phyloP scores from a whole-genome alignment of 305 asterid genomes.

The Fraxinus floribunda region DNA sequence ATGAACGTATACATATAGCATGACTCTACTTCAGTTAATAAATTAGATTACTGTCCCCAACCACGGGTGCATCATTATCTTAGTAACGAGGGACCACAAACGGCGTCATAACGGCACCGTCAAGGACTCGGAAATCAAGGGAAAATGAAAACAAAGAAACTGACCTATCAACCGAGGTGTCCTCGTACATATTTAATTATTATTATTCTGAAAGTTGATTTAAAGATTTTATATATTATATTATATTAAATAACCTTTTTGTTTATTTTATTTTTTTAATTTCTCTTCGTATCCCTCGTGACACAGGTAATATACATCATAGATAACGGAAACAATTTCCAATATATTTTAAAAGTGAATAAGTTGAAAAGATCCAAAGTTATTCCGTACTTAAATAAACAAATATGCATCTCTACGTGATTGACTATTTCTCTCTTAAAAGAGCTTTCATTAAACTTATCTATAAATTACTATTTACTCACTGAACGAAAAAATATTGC shows the following conservation, averaged over 20 bases:
- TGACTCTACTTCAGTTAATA: not conserved
- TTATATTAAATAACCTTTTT: not conserved
- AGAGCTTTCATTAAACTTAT: not conserved
- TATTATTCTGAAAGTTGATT: not conserved
- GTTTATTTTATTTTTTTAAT: not conserved
- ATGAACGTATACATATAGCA: not conserved
- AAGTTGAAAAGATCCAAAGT: not conserved
- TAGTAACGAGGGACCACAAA: not conserved
- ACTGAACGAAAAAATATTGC: not conserved
- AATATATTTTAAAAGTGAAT: not conserved
- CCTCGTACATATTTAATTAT: not conserved
- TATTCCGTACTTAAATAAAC: not conserved
- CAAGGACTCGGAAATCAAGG: conserved; percentile 4
- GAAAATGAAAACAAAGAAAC: not conserved
- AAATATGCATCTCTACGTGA: not conserved
- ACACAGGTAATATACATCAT: not conserved
- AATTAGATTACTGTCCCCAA: not conserved
- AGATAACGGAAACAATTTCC: not conserved
- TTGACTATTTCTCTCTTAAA: not conserved
- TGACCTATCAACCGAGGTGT: not conserved
- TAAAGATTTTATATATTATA: not conserved
- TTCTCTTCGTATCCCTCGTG: not conserved
- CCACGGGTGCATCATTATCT: not conserved
- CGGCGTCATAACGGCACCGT: conserved; percentile 26
- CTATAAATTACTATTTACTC: not conserved